Evolutionary conservation across 2,329 filamentous ascomycete species (phyloP), one percentile per base, ranked within the genome.

Genomic region (Fusarium sublunatum): DNA sequence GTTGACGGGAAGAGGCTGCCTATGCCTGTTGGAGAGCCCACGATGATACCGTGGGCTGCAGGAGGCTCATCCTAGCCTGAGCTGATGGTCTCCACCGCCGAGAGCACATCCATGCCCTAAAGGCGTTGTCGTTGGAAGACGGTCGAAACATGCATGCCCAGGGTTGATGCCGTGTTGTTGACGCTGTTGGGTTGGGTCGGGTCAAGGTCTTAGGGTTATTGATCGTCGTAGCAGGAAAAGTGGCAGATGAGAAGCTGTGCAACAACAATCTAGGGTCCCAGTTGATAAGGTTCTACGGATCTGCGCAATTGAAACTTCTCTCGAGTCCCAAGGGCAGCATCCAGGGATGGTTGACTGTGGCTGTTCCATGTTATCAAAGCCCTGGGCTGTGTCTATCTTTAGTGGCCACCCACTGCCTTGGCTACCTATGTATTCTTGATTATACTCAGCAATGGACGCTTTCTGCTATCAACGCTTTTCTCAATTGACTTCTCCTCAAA

Each of bases 11-110:
- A 49, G 55, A 49, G 42, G 32, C 35, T 54, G 47, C 40, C 54
- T 60, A 59, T 40, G 41, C 61, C 56, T 61, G 39, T 64, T 55
- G 35, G 48, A 61, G 41, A 39, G 47, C 38, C 32, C 41, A 39
- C 47, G 43, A 58, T 50, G 43, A 47, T 53, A 59, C 47, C 42
- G 53, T 55, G 44, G 61, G 47, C 61, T 61, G 61, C 61, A 64
- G 56, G 61, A 64, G 50, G 61, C 45, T 58, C 32, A 56, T 62
- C 60, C 47, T 44, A 53, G 61, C 39, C 51, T 61, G 46, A 49
- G 61, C 61, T 65, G 61, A 61, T 61, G 61, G 39, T 56, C 61
- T 39, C 61, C 61, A 65, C 61, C 52, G 39, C 50, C 49, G 39
- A 52, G 45, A 61, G 31, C 59, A 35, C 45, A 55, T 34, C 55